These are phyloP conservation scores for Zoysia matrella DNA, from an alignment of 202 grass and related monocot genomes.

Conservation along the genomic window DNA sequence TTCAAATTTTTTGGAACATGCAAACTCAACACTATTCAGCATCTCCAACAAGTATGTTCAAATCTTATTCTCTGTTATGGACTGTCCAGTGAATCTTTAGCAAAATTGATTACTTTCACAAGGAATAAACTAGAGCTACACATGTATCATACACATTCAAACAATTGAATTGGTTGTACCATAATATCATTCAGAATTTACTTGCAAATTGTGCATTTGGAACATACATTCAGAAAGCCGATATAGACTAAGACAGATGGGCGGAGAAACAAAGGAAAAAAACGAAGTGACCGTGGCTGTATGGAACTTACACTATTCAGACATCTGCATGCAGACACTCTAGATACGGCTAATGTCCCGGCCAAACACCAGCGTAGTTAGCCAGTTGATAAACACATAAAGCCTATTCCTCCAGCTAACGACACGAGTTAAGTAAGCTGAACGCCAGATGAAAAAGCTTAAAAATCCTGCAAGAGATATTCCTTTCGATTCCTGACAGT, in stretches of 20 bases:
- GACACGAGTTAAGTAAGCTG: background rate
- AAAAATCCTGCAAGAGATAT: constrained; percentile 7
- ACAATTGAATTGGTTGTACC: background rate
- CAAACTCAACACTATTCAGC: background rate
- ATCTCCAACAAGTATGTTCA: background rate
- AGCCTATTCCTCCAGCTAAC: constrained; percentile 2
- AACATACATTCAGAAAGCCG: constrained; percentile 14
- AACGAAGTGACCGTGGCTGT: background rate
- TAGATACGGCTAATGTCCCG: constrained; percentile 2
- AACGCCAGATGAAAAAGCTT: constrained; percentile 6
- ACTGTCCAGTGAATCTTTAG: background rate
- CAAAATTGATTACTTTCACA: background rate
- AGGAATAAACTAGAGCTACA: background rate
- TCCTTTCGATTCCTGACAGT: constrained; percentile 3
- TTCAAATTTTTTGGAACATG: background rate
- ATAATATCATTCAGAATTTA: constrained; percentile 47
- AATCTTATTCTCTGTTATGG: background rate
- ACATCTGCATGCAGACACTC: background rate
- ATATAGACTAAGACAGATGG: background rate
- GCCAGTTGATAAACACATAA: background rate
- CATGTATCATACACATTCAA: background rate
- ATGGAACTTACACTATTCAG: background rate
- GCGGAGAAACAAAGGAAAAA: background rate
- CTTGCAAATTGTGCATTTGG: constrained; percentile 1
- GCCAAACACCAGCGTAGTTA: background rate